Evolutionary conservation across 2,329 filamentous ascomycete genomes (phyloP), one percentile per base, ranked within the genome.

Genomic region (Fusarium chaquense): DNA sequence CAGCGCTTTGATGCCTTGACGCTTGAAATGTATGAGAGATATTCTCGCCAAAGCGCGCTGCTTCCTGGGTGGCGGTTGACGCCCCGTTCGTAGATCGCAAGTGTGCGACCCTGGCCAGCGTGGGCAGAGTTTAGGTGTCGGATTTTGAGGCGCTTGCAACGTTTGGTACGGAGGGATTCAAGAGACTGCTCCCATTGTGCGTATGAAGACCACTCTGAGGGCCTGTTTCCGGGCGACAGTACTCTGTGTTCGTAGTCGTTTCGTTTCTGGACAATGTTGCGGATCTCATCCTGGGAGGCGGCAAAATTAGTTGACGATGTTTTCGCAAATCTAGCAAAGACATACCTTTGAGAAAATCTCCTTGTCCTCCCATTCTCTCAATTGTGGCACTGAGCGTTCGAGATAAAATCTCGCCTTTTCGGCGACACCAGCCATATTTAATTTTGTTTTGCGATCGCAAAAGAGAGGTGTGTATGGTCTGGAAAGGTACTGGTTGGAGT

Each of bases 391-490:
- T 3, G 92, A 91, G 73, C 95, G 91, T 83, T 99, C 96, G 70
- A 98, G 87, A 81, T 93, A 98, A 82, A 95, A 98, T 62, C 95
- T 93, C 58, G 95, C 96, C 82, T 98, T 98, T 77, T 98, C 96
- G 69, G 92, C 91, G 62, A 96, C 91, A 43, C 89, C 91, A 2
- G 94, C 88, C 93, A 97, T 97, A 8, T 53, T 69, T 26, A 30
- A 13, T 43, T 51, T 33, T 35, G 33, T 35, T 35, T 30, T 52
- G 33, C 15, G 45, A 58, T 47, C 44, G 28, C 20, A 20, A 30
- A 52, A 41, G 35, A 55, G 18, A 15, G 38, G 40, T 71, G 43
- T 24, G 28, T 69, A 35, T 56, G 40, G 30, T 46, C 28, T 15
- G 13, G 24, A 35, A 54, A 50, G 18, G 40, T 59, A 28, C 30